Percentiles rank a stretch among this genome's conserved stretches.
These are phyloP conservation scores for Cicer yamashitae DNA, from an alignment of 306 rosid genomes.

Conservation along the genomic window DNA sequence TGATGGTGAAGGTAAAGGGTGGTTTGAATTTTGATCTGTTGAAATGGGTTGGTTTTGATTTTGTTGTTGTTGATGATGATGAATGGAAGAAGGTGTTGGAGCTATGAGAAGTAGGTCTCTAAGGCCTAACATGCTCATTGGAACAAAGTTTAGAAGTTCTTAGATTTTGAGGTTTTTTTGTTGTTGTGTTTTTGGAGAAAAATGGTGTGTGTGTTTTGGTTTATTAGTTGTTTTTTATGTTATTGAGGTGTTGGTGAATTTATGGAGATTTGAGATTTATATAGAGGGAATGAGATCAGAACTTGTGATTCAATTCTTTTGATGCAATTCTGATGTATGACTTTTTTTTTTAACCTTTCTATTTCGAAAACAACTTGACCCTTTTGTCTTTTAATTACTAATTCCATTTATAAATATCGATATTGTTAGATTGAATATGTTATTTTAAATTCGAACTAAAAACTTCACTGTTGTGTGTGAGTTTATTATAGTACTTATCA, in stretches of 20 bases:
- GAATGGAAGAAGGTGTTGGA: slow-evolving; percentile 52
- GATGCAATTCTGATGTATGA: slow-evolving; percentile 10
- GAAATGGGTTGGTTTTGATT: slow-evolving; percentile 58
- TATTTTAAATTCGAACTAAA: too few species aligned
- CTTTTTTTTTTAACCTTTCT: too few species aligned
- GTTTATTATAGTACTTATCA: too few species aligned
- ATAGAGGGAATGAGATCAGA: slow-evolving; percentile 19
- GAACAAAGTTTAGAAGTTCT: slow-evolving; percentile 4
- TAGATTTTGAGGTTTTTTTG: slow-evolving; percentile 1
- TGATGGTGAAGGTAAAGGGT: slow-evolving; percentile 59
- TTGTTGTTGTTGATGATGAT: slow-evolving; percentile 25
- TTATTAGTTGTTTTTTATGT: not conserved
- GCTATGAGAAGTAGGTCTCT: slow-evolving; percentile 78
- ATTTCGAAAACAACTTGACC: too few species aligned
- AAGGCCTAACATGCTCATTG: slow-evolving; percentile 73
- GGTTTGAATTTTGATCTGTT: slow-evolving; percentile 56
- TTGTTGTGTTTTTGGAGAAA: not conserved
- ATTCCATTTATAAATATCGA: too few species aligned
- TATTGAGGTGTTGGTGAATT: not conserved
- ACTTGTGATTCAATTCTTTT: slow-evolving; percentile 44
- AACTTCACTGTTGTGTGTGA: too few species aligned
- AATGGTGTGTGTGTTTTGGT: not conserved
- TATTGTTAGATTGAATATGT: too few species aligned
- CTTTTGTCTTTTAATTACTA: too few species aligned
- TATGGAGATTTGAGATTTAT: slow-evolving; percentile 30